A percentile compares a stretch with the other conserved stretches of the same genome.
Conservation (phyloP, 176 grass and related monocot genomes). For the Eremochloa ophiuroides region DNA sequence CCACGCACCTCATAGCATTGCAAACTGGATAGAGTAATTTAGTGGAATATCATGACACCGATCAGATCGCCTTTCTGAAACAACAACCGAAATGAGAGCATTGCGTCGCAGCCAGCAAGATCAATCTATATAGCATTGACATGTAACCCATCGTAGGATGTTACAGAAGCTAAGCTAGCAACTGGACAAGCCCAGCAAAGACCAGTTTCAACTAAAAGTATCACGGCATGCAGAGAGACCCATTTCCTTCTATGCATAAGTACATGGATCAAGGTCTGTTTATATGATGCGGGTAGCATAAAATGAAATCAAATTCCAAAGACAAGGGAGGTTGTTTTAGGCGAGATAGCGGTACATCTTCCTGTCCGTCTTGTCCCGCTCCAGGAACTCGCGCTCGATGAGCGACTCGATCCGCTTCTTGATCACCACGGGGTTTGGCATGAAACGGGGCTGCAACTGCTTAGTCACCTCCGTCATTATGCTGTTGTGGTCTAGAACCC, state of each 20-base stretch:
- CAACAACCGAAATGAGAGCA: background rate
- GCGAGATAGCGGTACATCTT: slow-evolving; percentile 81
- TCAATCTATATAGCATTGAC: slow-evolving; percentile 10
- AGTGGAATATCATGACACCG: background rate
- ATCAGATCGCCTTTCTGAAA: background rate
- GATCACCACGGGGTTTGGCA: slow-evolving; percentile 79
- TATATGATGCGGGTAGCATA: slow-evolving; percentile 13
- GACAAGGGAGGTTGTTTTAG: background rate
- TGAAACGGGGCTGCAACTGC: slow-evolving; percentile 68
- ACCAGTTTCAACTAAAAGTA: background rate
- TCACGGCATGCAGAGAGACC: slow-evolving; percentile 8
- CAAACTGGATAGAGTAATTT: background rate
- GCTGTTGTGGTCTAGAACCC: slow-evolving; percentile 64
- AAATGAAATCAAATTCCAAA: background rate
- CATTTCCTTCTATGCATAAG: slow-evolving; percentile 23
- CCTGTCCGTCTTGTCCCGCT: slow-evolving; percentile 76
- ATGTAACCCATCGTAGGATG: background rate
- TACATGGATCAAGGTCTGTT: slow-evolving; percentile 18
- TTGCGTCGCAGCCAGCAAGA: background rate
- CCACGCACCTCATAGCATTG: background rate
- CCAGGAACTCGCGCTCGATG: slow-evolving; percentile 73
- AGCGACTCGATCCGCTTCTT: slow-evolving; percentile 83
- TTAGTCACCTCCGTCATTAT: slow-evolving; percentile 64
- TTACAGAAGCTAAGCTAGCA: background rate
- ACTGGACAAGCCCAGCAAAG: slow-evolving; percentile 4